phyloP scores from a whole-genome alignment of 2,329 filamentous ascomycete genomes.

The Trichoderma sp. region DNA sequence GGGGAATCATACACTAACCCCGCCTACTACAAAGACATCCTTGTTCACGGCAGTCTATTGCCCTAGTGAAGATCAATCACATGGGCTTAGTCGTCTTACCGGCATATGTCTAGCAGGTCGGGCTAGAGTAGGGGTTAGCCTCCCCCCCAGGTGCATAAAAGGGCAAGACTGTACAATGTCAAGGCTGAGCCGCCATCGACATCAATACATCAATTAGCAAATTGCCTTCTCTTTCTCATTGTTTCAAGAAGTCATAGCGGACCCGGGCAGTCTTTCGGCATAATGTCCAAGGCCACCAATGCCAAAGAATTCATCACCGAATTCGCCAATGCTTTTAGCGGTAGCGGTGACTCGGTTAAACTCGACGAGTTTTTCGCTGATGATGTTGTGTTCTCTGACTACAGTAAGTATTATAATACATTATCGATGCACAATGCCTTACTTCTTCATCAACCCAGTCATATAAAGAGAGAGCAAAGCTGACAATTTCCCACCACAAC shows the following conservation, averaged over 20 bases:
- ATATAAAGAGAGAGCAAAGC: background rate
- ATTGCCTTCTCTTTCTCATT: background rate
- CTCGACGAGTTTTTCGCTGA: background rate
- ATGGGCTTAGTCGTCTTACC: background rate
- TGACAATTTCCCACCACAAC: background rate
- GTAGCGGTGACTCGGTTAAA: background rate
- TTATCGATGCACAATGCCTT: background rate
- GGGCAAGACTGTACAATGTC: background rate
- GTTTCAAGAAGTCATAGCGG: background rate
- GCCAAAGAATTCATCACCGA: constrained; percentile 3
- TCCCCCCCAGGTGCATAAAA: background rate
- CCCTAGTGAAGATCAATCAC: background rate
- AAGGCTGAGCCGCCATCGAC: background rate
- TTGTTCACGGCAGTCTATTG: background rate
- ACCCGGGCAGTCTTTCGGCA: background rate
- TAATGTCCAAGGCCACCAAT: constrained; percentile 3
- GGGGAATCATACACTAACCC: background rate
- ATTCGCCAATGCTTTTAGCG: background rate
- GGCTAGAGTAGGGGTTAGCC: too few species aligned
- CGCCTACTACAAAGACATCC: background rate
- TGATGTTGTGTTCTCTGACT: background rate
- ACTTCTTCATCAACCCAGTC: background rate
- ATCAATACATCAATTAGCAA: background rate
- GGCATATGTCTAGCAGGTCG: background rate
- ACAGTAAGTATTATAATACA: background rate